Base-by-base conservation (phyloP, 352 stramenopile species). In the Phytophthora colocasiae region DNA sequence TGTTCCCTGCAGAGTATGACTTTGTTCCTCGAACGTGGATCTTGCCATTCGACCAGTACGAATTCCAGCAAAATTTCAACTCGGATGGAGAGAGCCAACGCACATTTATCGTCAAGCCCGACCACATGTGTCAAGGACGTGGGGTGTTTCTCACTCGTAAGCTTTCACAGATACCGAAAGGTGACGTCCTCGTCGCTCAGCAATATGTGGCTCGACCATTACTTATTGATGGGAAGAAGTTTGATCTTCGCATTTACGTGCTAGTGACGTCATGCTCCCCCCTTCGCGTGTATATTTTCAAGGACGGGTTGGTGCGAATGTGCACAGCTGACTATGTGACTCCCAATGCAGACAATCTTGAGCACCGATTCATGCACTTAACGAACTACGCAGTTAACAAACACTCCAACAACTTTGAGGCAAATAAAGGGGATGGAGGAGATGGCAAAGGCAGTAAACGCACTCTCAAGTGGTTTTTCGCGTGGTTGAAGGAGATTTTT, bases 11-110 rank as follows among this genome's bases (percentile, higher is more conserved):
- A 6, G 91, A 98, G 60, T 99, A 96, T 58, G 80, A 87, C 32
- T 99, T 99, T 64, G 98, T 96, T 55, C 97, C 97, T 31, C 86
- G 87, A 32, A 99, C 97, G 17, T 99, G 95, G 89, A 97, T 99
- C 29, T 78, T 99, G n/a, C 97, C 97, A 17, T 91, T 96, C 47
- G 95, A 99, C 62, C 83, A 97, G 44, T 80, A 88, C 48, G 87
- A 97, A 27, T 98, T 99, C 64, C 85, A 95, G 61, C 77, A 87
- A 31, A 76, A 98, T 46, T 98, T 98, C 70, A 89, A 96, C 53
- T 66, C 72, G 12, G 84, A 92, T 45, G 95, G 93, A n/a, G 66
- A 87, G n/a, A 96, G 87, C 46, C 89, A 96, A 57, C 80, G 78
- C 40, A 98, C 93, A 3, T 99, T 97, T 58, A 99, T 99, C 55